phyloP scores from a whole-genome alignment of 805 yeast species.

The Zygosaccharomyces bisporus region DNA sequence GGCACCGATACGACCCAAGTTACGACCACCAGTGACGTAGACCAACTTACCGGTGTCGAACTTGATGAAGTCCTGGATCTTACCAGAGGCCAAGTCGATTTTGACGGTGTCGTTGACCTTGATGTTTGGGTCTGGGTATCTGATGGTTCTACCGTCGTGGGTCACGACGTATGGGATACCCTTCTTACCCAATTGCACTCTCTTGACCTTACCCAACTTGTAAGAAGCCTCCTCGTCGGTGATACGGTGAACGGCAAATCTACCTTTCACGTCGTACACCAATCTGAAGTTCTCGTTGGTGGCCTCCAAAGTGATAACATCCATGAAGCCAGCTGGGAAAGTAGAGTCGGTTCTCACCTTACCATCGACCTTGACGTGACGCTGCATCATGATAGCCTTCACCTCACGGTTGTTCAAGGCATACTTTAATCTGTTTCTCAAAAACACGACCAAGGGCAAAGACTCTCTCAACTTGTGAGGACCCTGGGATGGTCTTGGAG shows the following conservation, averaged over 20 bases:
- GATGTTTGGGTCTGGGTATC: constrained; percentile 98
- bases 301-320: constrained; percentile 94
- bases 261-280: constrained; percentile 97
- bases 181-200: constrained; percentile 96
- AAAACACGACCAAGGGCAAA: constrained; percentile 91
- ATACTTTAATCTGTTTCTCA: constrained; percentile 98
- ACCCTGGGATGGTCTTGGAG: constrained; percentile 99
- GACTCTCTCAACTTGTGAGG: constrained; percentile 99
- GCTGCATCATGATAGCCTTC: constrained; percentile 96
- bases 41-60: constrained; percentile 90
- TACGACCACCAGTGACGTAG: constrained; percentile 97
- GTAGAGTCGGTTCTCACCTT: constrained; percentile 99
- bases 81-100: constrained; percentile 94
- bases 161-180: constrained; percentile 98
- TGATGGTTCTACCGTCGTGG: constrained; percentile 99
- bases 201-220: constrained; percentile 98
- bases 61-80: constrained; percentile 82
- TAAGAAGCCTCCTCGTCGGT: constrained; percentile 97
- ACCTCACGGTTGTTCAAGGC: constrained; percentile 99
- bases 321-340: constrained; percentile 99
- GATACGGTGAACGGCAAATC: constrained; percentile 99
- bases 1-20: constrained; percentile 97
- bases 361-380: constrained; percentile 97
- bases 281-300: constrained; percentile 99
- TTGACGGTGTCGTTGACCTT: constrained; percentile 97